Conservation (phyloP, 2,329 filamentous ascomycete species). For the Juglanconis oblonga region DNA sequence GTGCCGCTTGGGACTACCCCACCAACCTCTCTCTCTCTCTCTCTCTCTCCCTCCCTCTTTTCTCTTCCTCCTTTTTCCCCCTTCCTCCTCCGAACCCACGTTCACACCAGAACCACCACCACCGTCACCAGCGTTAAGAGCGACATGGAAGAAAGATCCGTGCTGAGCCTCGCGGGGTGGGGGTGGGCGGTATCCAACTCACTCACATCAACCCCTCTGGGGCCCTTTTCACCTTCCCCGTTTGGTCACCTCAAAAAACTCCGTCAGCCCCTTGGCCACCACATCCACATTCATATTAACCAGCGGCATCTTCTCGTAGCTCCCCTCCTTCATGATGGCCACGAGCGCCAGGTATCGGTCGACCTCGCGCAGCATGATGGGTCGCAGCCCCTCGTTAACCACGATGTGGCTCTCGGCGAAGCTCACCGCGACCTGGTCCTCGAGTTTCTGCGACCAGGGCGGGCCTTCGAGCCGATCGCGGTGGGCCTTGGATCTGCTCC, state of each 20-base stretch:
- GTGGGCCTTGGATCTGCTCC: conserved; percentile 55
- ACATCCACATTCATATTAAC: conserved; percentile 87
- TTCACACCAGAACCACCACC: background rate
- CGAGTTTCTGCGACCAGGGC: conserved; percentile 59
- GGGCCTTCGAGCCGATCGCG: conserved; percentile 55
- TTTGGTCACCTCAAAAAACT: conserved; percentile 75
- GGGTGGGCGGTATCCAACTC: too few species aligned
- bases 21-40: background rate
- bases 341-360: conserved; percentile 76
- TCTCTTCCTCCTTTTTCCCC: background rate
- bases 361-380: conserved; percentile 67
- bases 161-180: background rate
- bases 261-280: conserved; percentile 72
- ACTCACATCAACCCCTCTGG: too few species aligned
- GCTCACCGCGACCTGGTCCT: conserved; percentile 64
- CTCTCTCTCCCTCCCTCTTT: too few species aligned
- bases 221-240: conserved; percentile 37
- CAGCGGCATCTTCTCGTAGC: conserved; percentile 75
- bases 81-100: background rate
- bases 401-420: conserved; percentile 69
- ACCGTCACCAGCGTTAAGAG: too few species aligned
- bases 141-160: background rate
- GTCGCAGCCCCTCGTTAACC: conserved; percentile 59
- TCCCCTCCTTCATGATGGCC: conserved; percentile 82
- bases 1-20: too few species aligned